Evolutionary conservation across 2,329 filamentous ascomycete genomes (phyloP).

Genomic region (Seiridium unicorne): DNA sequence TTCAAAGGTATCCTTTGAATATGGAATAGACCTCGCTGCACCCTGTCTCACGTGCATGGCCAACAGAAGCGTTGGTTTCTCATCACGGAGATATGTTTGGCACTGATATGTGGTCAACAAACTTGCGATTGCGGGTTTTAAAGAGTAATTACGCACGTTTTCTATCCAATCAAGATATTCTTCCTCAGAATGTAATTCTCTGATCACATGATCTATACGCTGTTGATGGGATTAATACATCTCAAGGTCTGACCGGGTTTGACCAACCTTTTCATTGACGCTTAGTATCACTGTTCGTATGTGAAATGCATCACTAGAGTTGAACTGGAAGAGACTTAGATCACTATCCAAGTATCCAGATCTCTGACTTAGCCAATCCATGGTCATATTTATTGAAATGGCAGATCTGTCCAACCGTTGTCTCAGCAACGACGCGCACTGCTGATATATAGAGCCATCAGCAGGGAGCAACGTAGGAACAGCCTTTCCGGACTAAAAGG

Average conservation of each 20-base stretch:
- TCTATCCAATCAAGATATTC: neutral
- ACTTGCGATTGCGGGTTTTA: neutral
- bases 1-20: constrained; percentile 10
- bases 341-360: neutral
- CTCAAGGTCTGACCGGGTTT: neutral
- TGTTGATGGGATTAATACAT: neutral
- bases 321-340: neutral
- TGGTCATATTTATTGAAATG: neutral
- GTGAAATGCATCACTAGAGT: neutral
- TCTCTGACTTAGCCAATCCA: neutral
- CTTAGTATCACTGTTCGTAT: neutral
- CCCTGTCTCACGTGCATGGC: constrained; percentile 14
- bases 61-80: constrained; percentile 7
- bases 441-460: neutral
- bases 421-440: neutral
- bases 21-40: constrained; percentile 12
- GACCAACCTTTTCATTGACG: neutral
- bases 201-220: neutral
- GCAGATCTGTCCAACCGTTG: neutral
- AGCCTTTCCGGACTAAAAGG: neutral
- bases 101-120: neutral
- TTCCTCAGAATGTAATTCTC: neutral
- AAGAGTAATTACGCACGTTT: neutral
- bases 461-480: neutral
- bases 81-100: neutral